Base-by-base conservation (phyloP, 495 filamentous ascomycete genomes). In the Oleoguttula mirabilis region DNA sequence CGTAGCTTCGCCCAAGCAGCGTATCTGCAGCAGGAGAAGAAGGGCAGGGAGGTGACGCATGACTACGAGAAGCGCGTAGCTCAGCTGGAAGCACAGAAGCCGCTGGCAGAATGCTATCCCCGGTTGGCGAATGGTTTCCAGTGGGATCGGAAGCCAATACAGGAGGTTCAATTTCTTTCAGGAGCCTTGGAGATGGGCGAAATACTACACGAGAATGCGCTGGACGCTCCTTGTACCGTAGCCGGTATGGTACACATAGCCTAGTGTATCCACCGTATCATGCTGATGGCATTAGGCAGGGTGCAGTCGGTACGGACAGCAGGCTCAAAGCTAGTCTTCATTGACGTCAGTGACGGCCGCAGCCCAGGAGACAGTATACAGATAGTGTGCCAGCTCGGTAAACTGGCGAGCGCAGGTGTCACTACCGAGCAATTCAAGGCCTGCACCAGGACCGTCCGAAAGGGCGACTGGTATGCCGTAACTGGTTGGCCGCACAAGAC, bases 311-410 rank as follows among this genome's bases (percentile, higher is more conserved):
- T 65, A 52, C 74, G 73, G 57, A 66, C 63, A 45, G 67, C 69
- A 38, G 77, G 72, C 42, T 75, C 70, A 53, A 83, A 81, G 63
- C 76, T 98, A 57, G 68, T 82, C 32, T 98, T 98, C 61, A 62
- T 94, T 50, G 80, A 88, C 61, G 54, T 96, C 42, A 61, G 81
- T 63, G 75, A 87, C 60, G 77, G 75, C 24, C 57, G 71, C 14
- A 28, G 25, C 25, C 25, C 7, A 7, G 25, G 25, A 52, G 42
- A 38, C 5, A 72, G 70, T 48, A 54, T 87, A 22, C 90, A 98
- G 57, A 70, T 71, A 21, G 71, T 94, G 59, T 72, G 79, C 59
- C 80, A 83, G 61, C 62, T 77, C 28, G 62, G 62, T 23, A 71
- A 67, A 33, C 60, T 92, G 15, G 58, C 60, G 15, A 35, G 30